Conservation (phyloP, 768 basidiomycete genomes). For the Russula griseocarnosa region DNA sequence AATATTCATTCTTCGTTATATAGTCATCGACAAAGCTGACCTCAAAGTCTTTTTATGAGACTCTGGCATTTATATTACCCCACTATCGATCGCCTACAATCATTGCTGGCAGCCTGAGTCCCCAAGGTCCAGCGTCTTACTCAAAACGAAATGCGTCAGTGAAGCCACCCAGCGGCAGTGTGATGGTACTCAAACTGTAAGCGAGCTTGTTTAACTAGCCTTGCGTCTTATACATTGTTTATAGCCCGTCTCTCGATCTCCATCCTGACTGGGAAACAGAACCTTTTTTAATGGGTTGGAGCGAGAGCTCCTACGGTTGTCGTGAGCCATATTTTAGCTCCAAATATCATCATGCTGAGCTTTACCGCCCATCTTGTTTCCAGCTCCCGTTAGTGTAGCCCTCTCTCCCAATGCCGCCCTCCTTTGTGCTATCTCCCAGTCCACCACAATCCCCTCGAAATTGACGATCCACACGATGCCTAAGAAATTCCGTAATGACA, state of each 20-base stretch:
- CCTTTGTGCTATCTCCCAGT: conserved; percentile 47
- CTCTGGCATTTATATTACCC: conserved; percentile 24
- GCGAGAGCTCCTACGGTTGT: conserved; percentile 18
- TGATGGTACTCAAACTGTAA: conserved; percentile 22
- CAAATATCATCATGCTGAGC: not conserved
- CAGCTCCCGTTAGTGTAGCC: conserved; percentile 56
- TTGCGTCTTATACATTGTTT: not conserved
- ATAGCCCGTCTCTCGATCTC: conserved; percentile 19
- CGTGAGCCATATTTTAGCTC: conserved; percentile 7
- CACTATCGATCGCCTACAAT: conserved; percentile 20
- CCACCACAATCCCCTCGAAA: conserved; percentile 14
- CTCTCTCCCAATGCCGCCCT: conserved; percentile 59
- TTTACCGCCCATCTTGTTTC: not conserved
- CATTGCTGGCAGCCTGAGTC: conserved; percentile 17
- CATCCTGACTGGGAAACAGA: conserved; percentile 20
- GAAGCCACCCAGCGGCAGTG: conserved; percentile 14
- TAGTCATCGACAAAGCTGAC: conserved; percentile 6
- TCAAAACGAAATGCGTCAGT: conserved; percentile 3
- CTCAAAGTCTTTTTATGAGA: conserved; percentile 17
- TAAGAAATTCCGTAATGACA: not conserved
- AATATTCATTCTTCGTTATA: not conserved
- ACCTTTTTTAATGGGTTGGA: conserved; percentile 21
- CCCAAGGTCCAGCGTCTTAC: conserved; percentile 6
- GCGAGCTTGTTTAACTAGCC: not conserved
- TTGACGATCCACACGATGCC: conserved; percentile 25